A percentile compares a stretch with the other conserved stretches of the same genome.
Evolutionary conservation across 352 stramenopile species (phyloP).

Genomic region (Pythium biforme): DNA sequence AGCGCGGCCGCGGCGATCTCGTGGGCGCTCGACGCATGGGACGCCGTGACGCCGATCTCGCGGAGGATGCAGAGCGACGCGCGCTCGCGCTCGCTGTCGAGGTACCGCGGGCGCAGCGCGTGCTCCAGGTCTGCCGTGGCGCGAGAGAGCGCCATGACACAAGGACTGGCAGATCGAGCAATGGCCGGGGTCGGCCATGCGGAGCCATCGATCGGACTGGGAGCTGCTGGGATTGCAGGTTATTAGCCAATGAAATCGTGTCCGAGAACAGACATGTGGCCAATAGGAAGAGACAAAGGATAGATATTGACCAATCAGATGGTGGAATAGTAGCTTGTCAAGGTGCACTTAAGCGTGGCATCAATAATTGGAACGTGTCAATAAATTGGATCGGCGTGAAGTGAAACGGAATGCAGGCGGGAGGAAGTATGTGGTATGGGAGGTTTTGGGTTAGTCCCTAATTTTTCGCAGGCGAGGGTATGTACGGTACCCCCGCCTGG

Average conservation of each 20-base stretch:
- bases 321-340: not conserved
- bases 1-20: constrained; percentile 12
- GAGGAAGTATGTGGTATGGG: constrained; percentile 1
- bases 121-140: constrained; percentile 36
- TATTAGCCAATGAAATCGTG: constrained; percentile 25
- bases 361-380: not conserved
- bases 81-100: constrained; percentile 58
- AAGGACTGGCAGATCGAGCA: not conserved
- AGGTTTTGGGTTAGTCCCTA: constrained; percentile 1
- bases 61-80: constrained; percentile 57
- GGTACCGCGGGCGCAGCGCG: constrained; percentile 53
- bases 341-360: not conserved
- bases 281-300: too few species aligned
- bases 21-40: too few species aligned
- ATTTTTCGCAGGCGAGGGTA: not conserved
- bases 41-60: constrained; percentile 49
- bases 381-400: not conserved
- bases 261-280: too few species aligned
- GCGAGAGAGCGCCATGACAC: too few species aligned
- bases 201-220: not conserved
- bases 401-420: too few species aligned
- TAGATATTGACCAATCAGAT: constrained; percentile 8
- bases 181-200: not conserved
- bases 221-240: not conserved
- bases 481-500: not conserved